A percentile compares a stretch with the other conserved stretches of the same genome.
phyloP scores from a whole-genome alignment of 176 grass and related monocot species.

The Zizania latifolia region DNA sequence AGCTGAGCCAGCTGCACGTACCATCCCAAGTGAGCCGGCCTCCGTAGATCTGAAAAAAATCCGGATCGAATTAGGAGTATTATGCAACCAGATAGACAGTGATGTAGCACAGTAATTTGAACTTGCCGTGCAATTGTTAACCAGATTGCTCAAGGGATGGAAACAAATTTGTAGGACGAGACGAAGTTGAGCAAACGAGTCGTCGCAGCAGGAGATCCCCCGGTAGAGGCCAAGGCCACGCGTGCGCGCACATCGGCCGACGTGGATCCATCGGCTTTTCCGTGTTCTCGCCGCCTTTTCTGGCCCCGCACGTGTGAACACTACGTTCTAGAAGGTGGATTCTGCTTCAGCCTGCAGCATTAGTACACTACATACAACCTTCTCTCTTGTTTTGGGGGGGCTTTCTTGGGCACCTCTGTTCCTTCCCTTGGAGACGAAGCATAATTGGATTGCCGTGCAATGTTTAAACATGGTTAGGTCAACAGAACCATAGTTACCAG shows the following conservation, averaged over 20 bases:
- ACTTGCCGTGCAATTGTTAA: too few relatives aligned
- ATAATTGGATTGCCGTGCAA: not conserved
- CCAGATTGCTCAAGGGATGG: too few relatives aligned
- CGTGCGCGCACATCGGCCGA: slow-evolving; percentile 23
- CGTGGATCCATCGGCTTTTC: slow-evolving; percentile 29
- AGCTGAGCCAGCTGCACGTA: too few relatives aligned
- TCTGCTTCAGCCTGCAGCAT: not conserved
- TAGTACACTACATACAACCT: not conserved
- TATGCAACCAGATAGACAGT: too few relatives aligned
- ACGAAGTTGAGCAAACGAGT: not conserved
- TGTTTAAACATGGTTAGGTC: not conserved
- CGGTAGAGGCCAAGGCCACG: not conserved
- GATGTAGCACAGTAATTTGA: too few relatives aligned
- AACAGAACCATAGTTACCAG: too few relatives aligned
- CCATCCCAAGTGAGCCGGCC: not conserved
- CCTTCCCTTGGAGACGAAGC: not conserved
- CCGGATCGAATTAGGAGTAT: too few relatives aligned
- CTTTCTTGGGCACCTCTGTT: not conserved
- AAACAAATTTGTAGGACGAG: not conserved
- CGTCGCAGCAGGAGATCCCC: slow-evolving; percentile 1
- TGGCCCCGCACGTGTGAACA: not conserved
- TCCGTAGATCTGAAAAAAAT: too few relatives aligned
- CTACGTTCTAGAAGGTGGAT: not conserved
- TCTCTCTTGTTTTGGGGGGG: too few relatives aligned
- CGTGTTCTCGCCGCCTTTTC: not conserved